These are phyloP conservation scores for Acidiella bohemica DNA, from an alignment of 495 filamentous ascomycete genomes.

Conservation along the genomic window DNA sequence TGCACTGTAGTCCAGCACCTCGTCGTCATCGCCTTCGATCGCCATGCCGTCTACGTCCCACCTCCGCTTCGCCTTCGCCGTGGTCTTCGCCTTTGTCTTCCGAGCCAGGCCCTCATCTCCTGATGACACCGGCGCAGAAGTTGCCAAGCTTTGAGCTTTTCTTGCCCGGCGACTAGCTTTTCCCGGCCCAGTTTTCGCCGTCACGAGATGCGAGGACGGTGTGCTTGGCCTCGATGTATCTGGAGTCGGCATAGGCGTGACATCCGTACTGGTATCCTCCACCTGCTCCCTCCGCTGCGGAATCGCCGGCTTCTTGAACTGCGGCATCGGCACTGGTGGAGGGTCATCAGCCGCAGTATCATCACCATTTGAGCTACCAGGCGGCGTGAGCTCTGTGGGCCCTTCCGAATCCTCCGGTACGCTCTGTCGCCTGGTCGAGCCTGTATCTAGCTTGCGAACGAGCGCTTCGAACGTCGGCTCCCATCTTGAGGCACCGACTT, in stretches of 20 bases:
- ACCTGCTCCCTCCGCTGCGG: conserved; percentile 1
- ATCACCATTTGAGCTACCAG: conserved; percentile 25
- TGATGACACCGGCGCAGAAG: conserved; percentile 59
- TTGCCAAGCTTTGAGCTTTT: conserved; percentile 59
- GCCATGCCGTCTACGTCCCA: conserved; percentile 86
- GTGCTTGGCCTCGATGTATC: conserved; percentile 68
- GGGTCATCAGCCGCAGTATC: conserved; percentile 25
- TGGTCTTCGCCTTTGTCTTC: conserved; percentile 32
- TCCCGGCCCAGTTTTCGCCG: conserved; percentile 56
- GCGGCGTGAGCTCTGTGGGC: conserved; percentile 26
- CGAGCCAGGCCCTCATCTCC: conserved; percentile 59
- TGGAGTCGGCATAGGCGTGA: conserved; percentile 54
- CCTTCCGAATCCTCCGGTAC: conserved; percentile 18
- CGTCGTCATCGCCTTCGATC: conserved; percentile 64
- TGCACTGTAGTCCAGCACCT: conserved; percentile 75
- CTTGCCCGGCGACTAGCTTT: conserved; percentile 69
- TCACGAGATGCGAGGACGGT: conserved; percentile 54
- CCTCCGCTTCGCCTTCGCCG: conserved; percentile 63
- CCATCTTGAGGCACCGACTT: conserved; percentile 62
- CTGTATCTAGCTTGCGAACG: conserved; percentile 63
- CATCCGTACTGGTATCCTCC: conserved; percentile 40
- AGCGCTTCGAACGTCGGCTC: conserved; percentile 92
- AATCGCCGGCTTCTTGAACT: conserved; percentile 14
- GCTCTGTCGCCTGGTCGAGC: conserved; percentile 10
- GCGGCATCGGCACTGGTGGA: conserved; percentile 31